Evolutionary conservation across 306 rosid genomes (phyloP), one percentile per base, ranked within the genome.

Genomic region (Dalbergia oliveri): DNA sequence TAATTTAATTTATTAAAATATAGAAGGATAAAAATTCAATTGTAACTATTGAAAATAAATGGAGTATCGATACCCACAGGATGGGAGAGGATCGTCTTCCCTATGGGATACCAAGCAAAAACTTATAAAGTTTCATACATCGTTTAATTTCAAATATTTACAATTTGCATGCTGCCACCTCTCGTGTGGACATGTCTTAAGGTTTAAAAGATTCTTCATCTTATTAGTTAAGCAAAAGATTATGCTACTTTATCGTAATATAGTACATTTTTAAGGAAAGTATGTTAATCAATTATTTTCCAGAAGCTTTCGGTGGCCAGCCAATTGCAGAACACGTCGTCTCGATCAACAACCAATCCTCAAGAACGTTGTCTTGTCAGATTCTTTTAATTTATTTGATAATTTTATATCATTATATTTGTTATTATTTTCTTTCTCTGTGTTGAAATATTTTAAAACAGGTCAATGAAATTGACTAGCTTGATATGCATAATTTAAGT

Each of bases 191-290:
- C 72, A 39, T 16, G 73, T 49, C 13, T 23, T 53, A 43, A 47
- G 39, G 15, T 49, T 41, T 69, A 54, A 26, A 31, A 64, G 73
- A 19, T 44, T 37, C 57, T 39, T 11, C 62, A 53, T 44, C 87
- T 84, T 81, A 15, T 34, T 51, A n/a, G 66, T 45, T 71, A 78
- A 82, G 86, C 66, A 75, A 81, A 63, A 77, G 67, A 11, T 33
- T 54, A 63, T 49, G 62, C 50, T 62, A 5, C 6, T 23, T 18
- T 34, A 6, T 65, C 33, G 16, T 15, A 15, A 14, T 39, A 9
- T 39, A 9, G 5, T 5, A 54, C 26, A 19, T 11, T 12, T 37
- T 14, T 6, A 34, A 26, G 4, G 6, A 6, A 45, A 44, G 10
- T 6, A 26, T 41, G 53, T 54, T 15, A 47, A 60, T 79, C 77